Evolutionary conservation across 257 asterid genomes (phyloP).

Genomic region (Plantago elongata): DNA sequence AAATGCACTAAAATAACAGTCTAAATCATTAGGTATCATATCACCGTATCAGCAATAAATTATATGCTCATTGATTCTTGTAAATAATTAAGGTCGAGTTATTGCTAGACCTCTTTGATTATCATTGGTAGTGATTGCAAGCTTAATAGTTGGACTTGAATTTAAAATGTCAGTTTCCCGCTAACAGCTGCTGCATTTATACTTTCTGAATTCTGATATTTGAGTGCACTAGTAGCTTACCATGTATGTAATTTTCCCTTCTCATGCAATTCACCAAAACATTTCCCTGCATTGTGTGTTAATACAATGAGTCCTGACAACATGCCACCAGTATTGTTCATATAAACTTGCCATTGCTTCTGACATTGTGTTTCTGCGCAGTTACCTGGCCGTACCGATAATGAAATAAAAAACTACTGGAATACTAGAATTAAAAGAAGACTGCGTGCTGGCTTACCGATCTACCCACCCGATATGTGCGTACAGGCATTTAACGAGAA

Average conservation of each 20-base stretch:
- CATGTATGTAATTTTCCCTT: neutral
- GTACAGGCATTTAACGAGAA: conserved; percentile 40
- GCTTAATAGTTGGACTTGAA: neutral
- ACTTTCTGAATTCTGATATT: neutral
- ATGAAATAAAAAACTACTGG: conserved; percentile 89
- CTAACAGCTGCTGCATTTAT: conserved; percentile 11
- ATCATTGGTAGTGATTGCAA: neutral
- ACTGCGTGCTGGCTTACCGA: conserved; percentile 72
- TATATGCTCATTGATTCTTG: neutral
- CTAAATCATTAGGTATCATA: no score
- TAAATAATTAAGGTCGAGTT: conserved; percentile 1
- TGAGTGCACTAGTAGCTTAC: conserved; percentile 1
- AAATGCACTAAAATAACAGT: no score
- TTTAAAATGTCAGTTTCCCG: neutral
- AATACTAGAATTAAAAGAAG: conserved; percentile 75
- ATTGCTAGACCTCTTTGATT: conserved; percentile 2
- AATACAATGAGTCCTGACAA: conserved; percentile 3
- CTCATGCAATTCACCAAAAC: neutral
- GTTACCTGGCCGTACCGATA: conserved; percentile 97
- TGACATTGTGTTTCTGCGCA: conserved; percentile 24
- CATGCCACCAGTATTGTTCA: neutral
- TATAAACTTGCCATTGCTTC: conserved; percentile 14
- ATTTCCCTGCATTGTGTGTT: neutral
- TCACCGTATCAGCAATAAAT: neutral
- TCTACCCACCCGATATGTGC: conserved; percentile 67